Percentiles rank a stretch among this genome's conserved stretches.
phyloP scores from a whole-genome alignment of 257 asterid species.

The Voacanga thouarsii region DNA sequence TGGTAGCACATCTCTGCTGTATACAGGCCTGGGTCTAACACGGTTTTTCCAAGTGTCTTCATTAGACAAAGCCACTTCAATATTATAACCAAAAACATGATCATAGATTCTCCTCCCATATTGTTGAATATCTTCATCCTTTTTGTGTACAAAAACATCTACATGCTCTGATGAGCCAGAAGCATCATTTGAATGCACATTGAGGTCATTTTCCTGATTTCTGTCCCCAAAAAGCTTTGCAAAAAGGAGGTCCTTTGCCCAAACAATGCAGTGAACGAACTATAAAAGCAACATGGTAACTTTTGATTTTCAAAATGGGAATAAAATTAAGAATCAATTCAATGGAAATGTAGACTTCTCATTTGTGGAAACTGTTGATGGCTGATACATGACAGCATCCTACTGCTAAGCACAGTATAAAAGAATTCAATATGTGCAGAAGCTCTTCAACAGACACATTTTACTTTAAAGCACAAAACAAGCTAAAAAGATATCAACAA shows the following conservation, averaged over 20 bases:
- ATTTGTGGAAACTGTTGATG: not conserved
- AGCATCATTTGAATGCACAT: constrained; percentile 75
- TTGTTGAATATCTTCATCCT: constrained; percentile 60
- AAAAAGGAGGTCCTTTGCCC: constrained; percentile 99
- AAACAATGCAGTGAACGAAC: constrained; percentile 97
- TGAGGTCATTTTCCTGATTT: constrained; percentile 88
- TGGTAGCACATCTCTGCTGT: constrained; percentile 57
- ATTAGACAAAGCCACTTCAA: constrained; percentile 85
- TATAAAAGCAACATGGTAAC: constrained; percentile 36
- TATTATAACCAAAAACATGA: constrained; percentile 94
- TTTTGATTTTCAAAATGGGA: not conserved
- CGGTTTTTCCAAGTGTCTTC: constrained; percentile 93
- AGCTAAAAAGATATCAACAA: not conserved
- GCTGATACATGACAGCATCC: not conserved
- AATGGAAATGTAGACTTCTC: not conserved
- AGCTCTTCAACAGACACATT: not conserved
- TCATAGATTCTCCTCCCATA: constrained; percentile 90
- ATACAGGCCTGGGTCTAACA: constrained; percentile 79
- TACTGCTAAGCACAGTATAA: not conserved
- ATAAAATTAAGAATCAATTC: not conserved
- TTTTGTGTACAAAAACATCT: constrained; percentile 69
- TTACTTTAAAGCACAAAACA: not conserved
- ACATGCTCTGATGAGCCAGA: constrained; percentile 55
- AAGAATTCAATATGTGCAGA: not conserved
- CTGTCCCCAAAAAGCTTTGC: constrained; percentile 91